Evolutionary conservation across 2,329 filamentous ascomycete species (phyloP).

Genomic region (Exserohilum turcica): DNA sequence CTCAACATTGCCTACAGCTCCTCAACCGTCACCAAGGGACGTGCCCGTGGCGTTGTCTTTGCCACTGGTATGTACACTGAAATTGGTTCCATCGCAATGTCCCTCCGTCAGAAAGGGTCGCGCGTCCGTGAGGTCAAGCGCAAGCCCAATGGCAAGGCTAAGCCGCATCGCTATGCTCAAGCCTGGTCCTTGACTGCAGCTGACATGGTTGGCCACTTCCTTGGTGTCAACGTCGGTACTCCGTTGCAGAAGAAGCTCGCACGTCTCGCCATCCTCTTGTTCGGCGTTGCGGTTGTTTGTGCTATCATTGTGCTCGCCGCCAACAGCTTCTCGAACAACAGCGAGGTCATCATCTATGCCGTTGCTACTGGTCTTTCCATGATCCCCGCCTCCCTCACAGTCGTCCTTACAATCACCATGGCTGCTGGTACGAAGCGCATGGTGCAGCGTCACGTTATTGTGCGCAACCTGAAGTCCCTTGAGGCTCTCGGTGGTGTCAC

Average conservation of each 20-base stretch:
- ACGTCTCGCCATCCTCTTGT: slow-evolving; percentile 41
- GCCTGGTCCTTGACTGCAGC: slow-evolving; percentile 58
- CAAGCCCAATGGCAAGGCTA: slow-evolving; percentile 42
- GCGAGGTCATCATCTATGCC: slow-evolving; percentile 49
- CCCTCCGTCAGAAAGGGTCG: slow-evolving; percentile 5
- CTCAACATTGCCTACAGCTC: slow-evolving; percentile 68
- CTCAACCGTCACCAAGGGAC: slow-evolving; percentile 71
- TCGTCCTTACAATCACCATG: slow-evolving; percentile 49
- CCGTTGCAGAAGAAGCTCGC: slow-evolving; percentile 48
- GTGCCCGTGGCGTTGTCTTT: slow-evolving; percentile 70
- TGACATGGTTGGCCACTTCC: slow-evolving; percentile 45
- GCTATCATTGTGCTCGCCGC: slow-evolving; percentile 50
- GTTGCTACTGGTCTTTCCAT: slow-evolving; percentile 48
- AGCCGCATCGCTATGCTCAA: slow-evolving; percentile 52
- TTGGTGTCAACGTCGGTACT: slow-evolving; percentile 50
- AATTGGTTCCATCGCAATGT: slow-evolving; percentile 71
- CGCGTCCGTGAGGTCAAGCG: slow-evolving; percentile 46
- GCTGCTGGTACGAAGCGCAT: slow-evolving; percentile 47
- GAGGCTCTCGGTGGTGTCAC: slow-evolving; percentile 46
- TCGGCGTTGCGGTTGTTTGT: slow-evolving; percentile 46
- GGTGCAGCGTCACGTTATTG: slow-evolving; percentile 43
- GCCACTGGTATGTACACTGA: slow-evolving; percentile 73
- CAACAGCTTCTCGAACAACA: slow-evolving; percentile 38
- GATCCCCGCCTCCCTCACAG: slow-evolving; percentile 47
- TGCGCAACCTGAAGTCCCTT: slow-evolving; percentile 44